A percentile compares a stretch with the other conserved stretches of the same genome.
Evolutionary conservation across 2,329 filamentous ascomycete genomes (phyloP).

Genomic region (Claviceps cyperi): DNA sequence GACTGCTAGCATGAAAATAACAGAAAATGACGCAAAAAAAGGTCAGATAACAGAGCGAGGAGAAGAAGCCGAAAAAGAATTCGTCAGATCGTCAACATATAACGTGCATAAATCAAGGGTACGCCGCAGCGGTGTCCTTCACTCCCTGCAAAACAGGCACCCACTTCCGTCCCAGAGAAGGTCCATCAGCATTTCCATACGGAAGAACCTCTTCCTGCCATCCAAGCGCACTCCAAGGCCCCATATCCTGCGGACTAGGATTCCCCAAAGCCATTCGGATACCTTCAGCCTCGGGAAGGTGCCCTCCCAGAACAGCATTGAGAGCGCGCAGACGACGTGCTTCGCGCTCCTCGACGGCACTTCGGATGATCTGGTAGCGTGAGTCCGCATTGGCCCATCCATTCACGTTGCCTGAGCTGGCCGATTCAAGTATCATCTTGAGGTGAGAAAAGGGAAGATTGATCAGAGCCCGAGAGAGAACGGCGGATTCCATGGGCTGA

Average conservation of each 20-base stretch:
- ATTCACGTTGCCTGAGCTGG: constrained; percentile 33
- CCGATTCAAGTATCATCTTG: constrained; percentile 49
- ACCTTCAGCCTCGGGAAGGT: constrained; percentile 19
- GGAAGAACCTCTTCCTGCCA: constrained; percentile 32
- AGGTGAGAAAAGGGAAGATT: constrained; percentile 56
- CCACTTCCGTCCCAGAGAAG: constrained; percentile 30
- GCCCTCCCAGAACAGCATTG: constrained; percentile 24
- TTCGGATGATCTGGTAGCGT: constrained; percentile 32
- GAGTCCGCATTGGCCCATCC: constrained; percentile 34
- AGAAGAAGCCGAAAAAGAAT: not conserved
- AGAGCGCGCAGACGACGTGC: constrained; percentile 33
- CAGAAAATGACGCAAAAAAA: too few species aligned
- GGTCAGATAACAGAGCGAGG: not conserved
- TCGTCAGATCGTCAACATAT: constrained; percentile 4
- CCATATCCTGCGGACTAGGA: constrained; percentile 24
- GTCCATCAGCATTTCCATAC: constrained; percentile 25
- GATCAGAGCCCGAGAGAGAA: constrained; percentile 52
- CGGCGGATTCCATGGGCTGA: constrained; percentile 24
- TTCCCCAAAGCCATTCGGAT: constrained; percentile 23
- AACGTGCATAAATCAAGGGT: constrained; percentile 14
- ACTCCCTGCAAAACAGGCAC: constrained; percentile 19
- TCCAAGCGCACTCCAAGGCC: constrained; percentile 32
- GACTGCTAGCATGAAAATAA: not conserved
- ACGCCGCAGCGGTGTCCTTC: constrained; percentile 13
- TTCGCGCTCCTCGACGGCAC: constrained; percentile 43